Base-by-base conservation (phyloP, 169 alveolate species). In the Plasmodium reichenowi region DNA sequence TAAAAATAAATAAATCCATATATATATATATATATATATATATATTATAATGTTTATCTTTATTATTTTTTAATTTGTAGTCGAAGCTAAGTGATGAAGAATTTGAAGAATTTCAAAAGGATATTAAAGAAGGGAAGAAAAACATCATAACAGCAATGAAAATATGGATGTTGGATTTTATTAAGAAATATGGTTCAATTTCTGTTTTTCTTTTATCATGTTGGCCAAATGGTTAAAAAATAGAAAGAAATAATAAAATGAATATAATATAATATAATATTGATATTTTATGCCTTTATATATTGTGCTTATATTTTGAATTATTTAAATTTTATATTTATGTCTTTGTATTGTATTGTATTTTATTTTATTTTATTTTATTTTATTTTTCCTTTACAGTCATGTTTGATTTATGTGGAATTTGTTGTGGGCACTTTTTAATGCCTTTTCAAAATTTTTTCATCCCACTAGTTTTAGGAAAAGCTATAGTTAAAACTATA, bases 391-490 rank as follows among this genome's bases (percentile, higher is more conserved):
- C 22, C 15, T 71, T 50, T 32, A 88, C 88, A 76, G 95, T 93
- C 29, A 83, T 97, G 92, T 96, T 96, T 75, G 98, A 96, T 66
- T 74, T 97, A 59, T 96, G 98, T 72, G 99, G 99, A 24, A 89
- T 97, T 24, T 88, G 96, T 47, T 97, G 99, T 85, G 99, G 99
- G 0, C 99, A 97, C 67, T 97, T 96, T 94, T 87, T 95, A 72
- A 96, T 97, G 89, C 96, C 98, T 2, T 96, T 97, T 78, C 60
- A 90, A 93, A 94, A 91, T 13, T 97, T 97, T 96, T 97, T 97
- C 75, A 95, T 96, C 29, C 98, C 99, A 9, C 93, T 98, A 8
- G 88, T 96, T 56, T 76, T 97, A 48, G 99, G 99, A 10, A 97
- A 97, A 76, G 98, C 98, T 29, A 71, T 96, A 26, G 93, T 96